These are phyloP conservation scores for Cichorium intybus DNA, from an alignment of 140 eudicot genomes.

Conservation along the genomic window DNA sequence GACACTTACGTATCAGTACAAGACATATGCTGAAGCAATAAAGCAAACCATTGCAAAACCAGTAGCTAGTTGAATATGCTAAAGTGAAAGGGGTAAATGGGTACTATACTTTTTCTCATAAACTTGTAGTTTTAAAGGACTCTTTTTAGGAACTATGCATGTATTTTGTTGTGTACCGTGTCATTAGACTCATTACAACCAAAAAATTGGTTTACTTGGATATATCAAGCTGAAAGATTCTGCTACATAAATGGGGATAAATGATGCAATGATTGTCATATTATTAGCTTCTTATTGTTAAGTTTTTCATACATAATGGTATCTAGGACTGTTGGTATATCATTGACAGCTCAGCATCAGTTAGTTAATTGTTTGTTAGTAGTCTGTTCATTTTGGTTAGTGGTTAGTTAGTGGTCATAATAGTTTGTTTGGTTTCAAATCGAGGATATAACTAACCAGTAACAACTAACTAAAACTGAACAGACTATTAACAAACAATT, in stretches of 20 bases:
- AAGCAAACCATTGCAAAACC: constrained; percentile 84
- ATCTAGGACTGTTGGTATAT: background rate
- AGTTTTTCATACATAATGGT: background rate
- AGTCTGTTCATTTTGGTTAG: background rate
- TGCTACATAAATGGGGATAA: background rate
- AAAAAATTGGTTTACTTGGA: background rate
- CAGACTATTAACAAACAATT: no score
- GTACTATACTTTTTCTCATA: constrained; percentile 3
- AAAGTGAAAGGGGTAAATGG: background rate
- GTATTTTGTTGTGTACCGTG: background rate
- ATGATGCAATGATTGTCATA: background rate
- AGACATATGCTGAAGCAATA: constrained; percentile 88
- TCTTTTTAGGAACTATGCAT: background rate
- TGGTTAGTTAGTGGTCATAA: background rate
- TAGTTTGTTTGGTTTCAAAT: background rate
- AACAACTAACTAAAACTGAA: no score
- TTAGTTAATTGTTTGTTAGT: background rate
- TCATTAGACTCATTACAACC: background rate
- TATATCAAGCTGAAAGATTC: background rate
- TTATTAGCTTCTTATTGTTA: background rate
- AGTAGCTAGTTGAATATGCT: constrained; percentile 41
- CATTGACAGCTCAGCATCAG: background rate
- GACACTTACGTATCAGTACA: constrained; percentile 89
- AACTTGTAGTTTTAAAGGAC: constrained; percentile 18
- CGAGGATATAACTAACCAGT: background rate